Conservation (phyloP, 345 rosid species). For the Pistacia atlantica region DNA sequence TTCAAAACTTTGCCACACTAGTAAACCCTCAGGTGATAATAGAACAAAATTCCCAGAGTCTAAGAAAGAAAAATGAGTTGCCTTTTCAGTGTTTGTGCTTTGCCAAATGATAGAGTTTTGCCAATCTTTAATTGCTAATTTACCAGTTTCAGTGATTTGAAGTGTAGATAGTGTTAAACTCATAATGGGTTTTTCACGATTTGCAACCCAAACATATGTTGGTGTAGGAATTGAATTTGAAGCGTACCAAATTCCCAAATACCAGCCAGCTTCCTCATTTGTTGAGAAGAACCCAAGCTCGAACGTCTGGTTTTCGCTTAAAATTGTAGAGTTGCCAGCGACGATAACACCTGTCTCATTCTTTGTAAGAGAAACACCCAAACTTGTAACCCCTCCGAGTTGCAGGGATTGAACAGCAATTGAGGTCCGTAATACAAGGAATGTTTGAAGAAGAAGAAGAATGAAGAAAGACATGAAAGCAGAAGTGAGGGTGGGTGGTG, state of each 20-base stretch:
- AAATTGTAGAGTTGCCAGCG: slow-evolving; percentile 49
- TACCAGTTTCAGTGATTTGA: slow-evolving; percentile 31
- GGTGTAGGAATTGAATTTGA: slow-evolving; percentile 41
- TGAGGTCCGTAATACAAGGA: slow-evolving; percentile 8
- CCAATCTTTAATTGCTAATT: slow-evolving; percentile 40
- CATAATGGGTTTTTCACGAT: slow-evolving; percentile 42
- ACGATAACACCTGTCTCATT: slow-evolving; percentile 27
- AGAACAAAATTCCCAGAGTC: slow-evolving; percentile 57
- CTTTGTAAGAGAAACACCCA: too few species aligned
- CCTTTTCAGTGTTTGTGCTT: slow-evolving; percentile 35
- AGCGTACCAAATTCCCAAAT: slow-evolving; percentile 56
- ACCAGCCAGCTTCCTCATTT: slow-evolving; percentile 42
- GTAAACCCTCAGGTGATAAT: slow-evolving; percentile 24
- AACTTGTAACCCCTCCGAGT: background rate
- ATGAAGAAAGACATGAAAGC: background rate
- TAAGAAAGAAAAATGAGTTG: slow-evolving; percentile 24
- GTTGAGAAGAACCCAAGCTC: slow-evolving; percentile 52
- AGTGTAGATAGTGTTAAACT: slow-evolving; percentile 31
- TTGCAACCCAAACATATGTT: slow-evolving; percentile 59
- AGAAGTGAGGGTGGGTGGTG: slow-evolving; percentile 16
- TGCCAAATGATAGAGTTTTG: slow-evolving; percentile 41
- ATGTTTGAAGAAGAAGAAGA: slow-evolving; percentile 23
- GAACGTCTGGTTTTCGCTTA: slow-evolving; percentile 46
- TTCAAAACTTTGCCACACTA: slow-evolving; percentile 64
- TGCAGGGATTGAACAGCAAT: background rate